phyloP scores from a whole-genome alignment of 768 basidiomycete species.

The Mrakia frigida region DNA sequence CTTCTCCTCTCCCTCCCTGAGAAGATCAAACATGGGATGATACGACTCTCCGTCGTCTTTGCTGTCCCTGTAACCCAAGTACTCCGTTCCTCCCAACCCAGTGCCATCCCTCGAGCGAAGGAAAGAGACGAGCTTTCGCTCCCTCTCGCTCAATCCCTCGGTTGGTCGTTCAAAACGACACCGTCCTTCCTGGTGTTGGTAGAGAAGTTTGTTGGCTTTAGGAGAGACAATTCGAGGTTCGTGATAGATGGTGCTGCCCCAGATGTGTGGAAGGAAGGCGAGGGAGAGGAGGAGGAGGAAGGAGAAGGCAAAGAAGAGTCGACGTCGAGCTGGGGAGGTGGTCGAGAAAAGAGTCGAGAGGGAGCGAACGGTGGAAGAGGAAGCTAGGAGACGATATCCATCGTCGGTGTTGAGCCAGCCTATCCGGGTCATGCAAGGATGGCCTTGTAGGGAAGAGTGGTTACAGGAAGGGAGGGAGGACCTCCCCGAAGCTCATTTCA shows the following conservation, averaged over 20 bases:
- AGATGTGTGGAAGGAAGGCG: neutral
- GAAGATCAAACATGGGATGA: slow-evolving; percentile 45
- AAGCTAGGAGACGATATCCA: neutral
- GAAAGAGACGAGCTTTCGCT: neutral
- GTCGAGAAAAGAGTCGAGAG: neutral
- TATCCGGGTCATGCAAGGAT: neutral
- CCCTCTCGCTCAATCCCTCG: neutral
- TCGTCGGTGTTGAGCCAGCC: neutral
- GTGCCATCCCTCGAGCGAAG: neutral
- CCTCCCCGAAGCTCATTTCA: no score
- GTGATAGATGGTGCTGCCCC: neutral
- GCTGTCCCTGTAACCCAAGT: neutral
- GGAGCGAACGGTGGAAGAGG: neutral
- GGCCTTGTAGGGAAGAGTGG: neutral
- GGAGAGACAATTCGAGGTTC: neutral
- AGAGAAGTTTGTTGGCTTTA: neutral
- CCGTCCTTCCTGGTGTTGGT: neutral
- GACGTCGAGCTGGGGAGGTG: neutral
- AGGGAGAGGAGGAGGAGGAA: neutral
- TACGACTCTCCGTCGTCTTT: neutral
- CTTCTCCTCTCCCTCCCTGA: slow-evolving; percentile 42
- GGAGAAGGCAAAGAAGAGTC: neutral
- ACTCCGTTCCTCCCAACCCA: neutral
- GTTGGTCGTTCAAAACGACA: slow-evolving; percentile 22
- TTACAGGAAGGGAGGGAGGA: no score